Base-by-base conservation (phyloP, 306 rosid genomes). In the Prosopis cineraria region DNA sequence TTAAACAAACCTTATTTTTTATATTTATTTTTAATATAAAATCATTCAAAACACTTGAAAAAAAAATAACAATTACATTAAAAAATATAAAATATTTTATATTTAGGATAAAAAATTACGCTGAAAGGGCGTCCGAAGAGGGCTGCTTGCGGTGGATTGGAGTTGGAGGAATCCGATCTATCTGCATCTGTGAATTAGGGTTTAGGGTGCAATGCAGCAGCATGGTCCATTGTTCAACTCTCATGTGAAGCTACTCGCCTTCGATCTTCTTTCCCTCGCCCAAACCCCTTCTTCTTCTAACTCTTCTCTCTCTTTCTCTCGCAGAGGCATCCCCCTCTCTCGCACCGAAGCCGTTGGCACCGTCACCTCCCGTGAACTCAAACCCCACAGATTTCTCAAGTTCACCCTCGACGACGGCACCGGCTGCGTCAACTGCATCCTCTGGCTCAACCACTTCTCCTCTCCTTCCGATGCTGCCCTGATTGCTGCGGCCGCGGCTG, bases 381-480 rank as follows among this genome's bases (percentile, higher is more conserved):
- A 89, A 72, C 90, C 89, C 31, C 10, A 48, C 22, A 80, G 30
- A 22, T 90, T 90, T 78, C 93, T 91, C 71, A 75, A 89, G 43
- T 91, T 93, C 74, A 36, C 39, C 7, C 13, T 90, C 72, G 91
- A 90, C 84, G 96, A 90, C 65, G 98, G 93, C 76, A 88, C 96
- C 4, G 92, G 75, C 7, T 79, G 84, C 83, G 71, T 93, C 79
- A 77, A 78, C 41, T 93, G 96, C 80, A 71, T 93, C 60, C 92
- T 93, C 39, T 93, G 93, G 97, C 98, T 90, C 75, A 91, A 93
- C 84, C 89, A 91, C 0, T 77, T 78, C 29, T 31, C 71, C 2
- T 90, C 97, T 6, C 87, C 93, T 13, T 66, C 69, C 19, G 90
- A 88, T 72, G 78, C 86, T 75, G 81, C 77, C 1, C 63, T 86